Conservation (phyloP, 345 rosid genomes). For the Brassica napus region DNA sequence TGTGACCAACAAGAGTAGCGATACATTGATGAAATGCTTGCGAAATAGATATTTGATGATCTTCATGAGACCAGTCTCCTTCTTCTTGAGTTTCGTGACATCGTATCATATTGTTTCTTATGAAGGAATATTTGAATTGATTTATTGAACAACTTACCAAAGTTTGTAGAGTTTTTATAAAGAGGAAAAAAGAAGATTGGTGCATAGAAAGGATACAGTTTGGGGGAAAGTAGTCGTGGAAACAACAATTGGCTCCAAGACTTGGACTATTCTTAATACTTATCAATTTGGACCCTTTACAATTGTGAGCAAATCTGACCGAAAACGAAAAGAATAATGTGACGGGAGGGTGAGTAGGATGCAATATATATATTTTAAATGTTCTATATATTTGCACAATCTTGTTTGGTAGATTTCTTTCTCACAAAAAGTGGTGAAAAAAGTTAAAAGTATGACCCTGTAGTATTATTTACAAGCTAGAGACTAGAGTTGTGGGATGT, state of each 20-base stretch:
- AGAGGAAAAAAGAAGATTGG: conserved; percentile 9
- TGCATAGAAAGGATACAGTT: conserved; percentile 9
- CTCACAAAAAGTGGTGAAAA: conserved; percentile 34
- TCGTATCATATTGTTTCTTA: conserved; percentile 23
- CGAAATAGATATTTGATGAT: conserved; percentile 16
- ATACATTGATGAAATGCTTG: conserved; percentile 49
- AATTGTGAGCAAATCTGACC: conserved; percentile 24
- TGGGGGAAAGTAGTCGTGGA: conserved; percentile 35
- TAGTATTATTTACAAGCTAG: conserved; percentile 6
- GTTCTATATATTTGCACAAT: conserved; percentile 7
- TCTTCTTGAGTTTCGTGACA: conserved; percentile 4
- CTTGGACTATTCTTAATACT: conserved; percentile 29
- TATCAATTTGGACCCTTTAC: conserved; percentile 21
- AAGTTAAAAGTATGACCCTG: conserved; percentile 17
- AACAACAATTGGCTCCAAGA: conserved; percentile 35
- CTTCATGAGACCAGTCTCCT: background rate
- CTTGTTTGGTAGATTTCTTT: conserved; percentile 29
- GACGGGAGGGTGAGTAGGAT: conserved; percentile 36
- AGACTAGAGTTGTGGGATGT: conserved; percentile 12
- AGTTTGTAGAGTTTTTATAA: conserved; percentile 10
- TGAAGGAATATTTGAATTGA: conserved; percentile 18
- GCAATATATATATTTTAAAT: conserved; percentile 7
- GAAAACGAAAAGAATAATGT: conserved; percentile 27
- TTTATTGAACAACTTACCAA: conserved; percentile 5
- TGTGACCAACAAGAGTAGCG: conserved; percentile 62